A percentile compares a stretch with the other conserved stretches of the same genome.
Conservation (phyloP, 768 basidiomycete species). For the Rickenella mellea region DNA sequence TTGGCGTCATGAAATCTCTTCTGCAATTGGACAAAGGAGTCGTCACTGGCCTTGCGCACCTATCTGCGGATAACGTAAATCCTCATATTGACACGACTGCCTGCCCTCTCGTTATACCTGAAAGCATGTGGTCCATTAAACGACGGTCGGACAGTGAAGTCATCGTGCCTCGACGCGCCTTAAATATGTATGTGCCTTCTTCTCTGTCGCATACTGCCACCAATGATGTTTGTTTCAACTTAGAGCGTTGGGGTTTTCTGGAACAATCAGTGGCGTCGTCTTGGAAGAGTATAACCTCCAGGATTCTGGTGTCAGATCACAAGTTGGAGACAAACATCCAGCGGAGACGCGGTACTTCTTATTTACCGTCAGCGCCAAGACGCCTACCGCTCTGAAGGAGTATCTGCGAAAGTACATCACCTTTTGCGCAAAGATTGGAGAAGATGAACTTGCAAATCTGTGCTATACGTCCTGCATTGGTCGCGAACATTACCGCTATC, state of each 20-base stretch:
- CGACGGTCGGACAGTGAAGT: too few species aligned
- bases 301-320: too few species aligned
- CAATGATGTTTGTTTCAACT: slow-evolving; percentile 2
- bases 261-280: slow-evolving; percentile 24
- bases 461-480: slow-evolving; percentile 28
- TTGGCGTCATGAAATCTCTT: slow-evolving; percentile 23
- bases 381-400: slow-evolving; percentile 17
- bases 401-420: slow-evolving; percentile 24
- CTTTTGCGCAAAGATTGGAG: slow-evolving; percentile 17
- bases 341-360: slow-evolving; percentile 15
- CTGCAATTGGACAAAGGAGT: slow-evolving; percentile 16
- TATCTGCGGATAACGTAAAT: slow-evolving; percentile 22
- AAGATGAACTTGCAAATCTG: slow-evolving; percentile 20
- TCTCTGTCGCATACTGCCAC: slow-evolving; percentile 12
- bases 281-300: slow-evolving; percentile 22
- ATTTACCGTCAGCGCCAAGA: slow-evolving; percentile 28
- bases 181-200: too few species aligned
- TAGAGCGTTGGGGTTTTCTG: slow-evolving; percentile 28
- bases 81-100: slow-evolving; percentile 21
- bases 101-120: slow-evolving; percentile 23
- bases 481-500: slow-evolving; percentile 25
- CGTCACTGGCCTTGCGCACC: slow-evolving; percentile 24
- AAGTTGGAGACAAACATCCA: too few species aligned
- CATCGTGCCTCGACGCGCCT: too few species aligned
- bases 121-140: too few species aligned